phyloP scores from a whole-genome alignment of 164 flowering plant genomes.

The Platanus orientalis region DNA sequence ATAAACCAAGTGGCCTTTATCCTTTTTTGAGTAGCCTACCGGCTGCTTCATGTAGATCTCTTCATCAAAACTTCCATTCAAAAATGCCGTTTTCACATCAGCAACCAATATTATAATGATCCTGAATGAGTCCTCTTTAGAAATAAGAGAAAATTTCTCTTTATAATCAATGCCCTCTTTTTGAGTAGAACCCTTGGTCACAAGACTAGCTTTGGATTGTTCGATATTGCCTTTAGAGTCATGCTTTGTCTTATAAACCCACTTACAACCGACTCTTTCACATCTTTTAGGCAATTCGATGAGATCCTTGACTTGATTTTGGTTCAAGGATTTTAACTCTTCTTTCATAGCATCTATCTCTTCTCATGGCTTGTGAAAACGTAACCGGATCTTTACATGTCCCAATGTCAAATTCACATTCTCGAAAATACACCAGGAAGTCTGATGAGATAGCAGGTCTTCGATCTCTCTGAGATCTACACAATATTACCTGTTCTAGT shows the following conservation, averaged over 20 bases:
- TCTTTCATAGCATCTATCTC: not conserved
- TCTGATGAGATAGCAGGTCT: not conserved
- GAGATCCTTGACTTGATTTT: constrained; percentile 5
- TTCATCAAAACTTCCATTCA: too few relatives aligned
- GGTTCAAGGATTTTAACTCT: constrained; percentile 3
- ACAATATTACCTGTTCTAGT: not conserved
- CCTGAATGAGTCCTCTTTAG: too few relatives aligned
- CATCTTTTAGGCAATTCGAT: not conserved
- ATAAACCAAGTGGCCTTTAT: too few relatives aligned
- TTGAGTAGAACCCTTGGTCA: not conserved
- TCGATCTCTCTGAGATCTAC: not conserved
- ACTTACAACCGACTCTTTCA: constrained; percentile 1
- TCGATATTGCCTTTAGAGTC: constrained; percentile 2
- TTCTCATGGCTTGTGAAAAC: constrained; percentile 5
- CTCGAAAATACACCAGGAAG: not conserved
- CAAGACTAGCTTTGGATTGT: not conserved
- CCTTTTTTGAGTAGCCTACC: too few relatives aligned
- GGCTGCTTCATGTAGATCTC: too few relatives aligned
- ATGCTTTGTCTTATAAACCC: too few relatives aligned
- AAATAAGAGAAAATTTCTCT: too few relatives aligned
- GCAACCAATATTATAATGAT: too few relatives aligned
- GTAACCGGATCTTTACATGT: not conserved
- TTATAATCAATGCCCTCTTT: not conserved
- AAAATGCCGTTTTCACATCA: constrained; percentile 6
- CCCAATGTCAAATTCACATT: constrained; percentile 7